A percentile compares a stretch with the other conserved stretches of the same genome.
Conservation (phyloP, 2,329 filamentous ascomycete genomes). For the Pseudocercospora macadamiae region DNA sequence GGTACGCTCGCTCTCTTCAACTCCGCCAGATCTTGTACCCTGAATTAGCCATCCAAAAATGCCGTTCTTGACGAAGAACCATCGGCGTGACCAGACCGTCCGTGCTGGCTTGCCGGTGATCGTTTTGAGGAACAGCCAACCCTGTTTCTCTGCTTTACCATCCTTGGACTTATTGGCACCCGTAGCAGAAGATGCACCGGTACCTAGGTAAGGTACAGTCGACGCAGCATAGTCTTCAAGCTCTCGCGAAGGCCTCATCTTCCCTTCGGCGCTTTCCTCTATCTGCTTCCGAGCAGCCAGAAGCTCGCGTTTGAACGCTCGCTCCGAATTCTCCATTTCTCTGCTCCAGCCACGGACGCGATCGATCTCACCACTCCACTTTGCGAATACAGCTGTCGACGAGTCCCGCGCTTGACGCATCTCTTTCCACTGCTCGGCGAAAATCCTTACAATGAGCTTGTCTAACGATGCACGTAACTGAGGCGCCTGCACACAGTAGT, state of each 20-base stretch:
- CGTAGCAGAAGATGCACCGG: conserved; percentile 61
- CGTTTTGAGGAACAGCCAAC: conserved; percentile 85
- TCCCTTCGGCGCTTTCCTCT: conserved; percentile 72
- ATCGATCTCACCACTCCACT: conserved; percentile 81
- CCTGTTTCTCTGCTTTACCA: conserved; percentile 76
- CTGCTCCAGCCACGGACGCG: conserved; percentile 89
- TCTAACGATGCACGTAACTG: conserved; percentile 84
- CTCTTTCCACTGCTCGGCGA: conserved; percentile 85
- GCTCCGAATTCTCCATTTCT: conserved; percentile 91
- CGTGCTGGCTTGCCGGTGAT: conserved; percentile 85
- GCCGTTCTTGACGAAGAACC: conserved; percentile 94
- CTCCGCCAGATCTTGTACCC: conserved; percentile 75
- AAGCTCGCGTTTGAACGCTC: conserved; percentile 79
- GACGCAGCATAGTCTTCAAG: conserved; percentile 89
- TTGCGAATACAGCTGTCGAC: conserved; percentile 62
- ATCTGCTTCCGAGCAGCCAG: conserved; percentile 78
- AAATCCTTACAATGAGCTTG: conserved; percentile 80
- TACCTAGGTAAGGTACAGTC: conserved; percentile 84
- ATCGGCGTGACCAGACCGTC: conserved; percentile 85
- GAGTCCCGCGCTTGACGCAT: conserved; percentile 73
- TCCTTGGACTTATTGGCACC: conserved; percentile 56
- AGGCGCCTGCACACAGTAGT: conserved; percentile 86
- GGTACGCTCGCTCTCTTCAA: conserved; percentile 94
- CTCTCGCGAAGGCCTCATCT: conserved; percentile 81
- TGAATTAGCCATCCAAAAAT: conserved; percentile 95